A percentile compares a stretch with the other conserved stretches of the same genome.
Conservation (phyloP, 1,284 basidiomycete species). For the Stereum hirsutum region DNA sequence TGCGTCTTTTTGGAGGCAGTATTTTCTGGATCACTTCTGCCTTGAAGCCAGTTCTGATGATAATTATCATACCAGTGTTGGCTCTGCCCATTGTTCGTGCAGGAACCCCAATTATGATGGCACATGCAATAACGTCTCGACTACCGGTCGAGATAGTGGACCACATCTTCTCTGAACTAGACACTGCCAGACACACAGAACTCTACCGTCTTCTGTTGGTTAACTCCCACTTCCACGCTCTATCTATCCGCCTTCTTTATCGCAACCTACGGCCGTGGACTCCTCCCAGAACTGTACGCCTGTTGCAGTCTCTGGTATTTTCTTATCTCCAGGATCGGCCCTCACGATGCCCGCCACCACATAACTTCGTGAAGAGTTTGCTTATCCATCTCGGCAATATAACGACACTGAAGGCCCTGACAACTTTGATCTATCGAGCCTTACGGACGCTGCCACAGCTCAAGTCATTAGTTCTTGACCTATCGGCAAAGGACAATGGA, state of each 20-base stretch:
- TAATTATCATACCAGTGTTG: too few relatives aligned
- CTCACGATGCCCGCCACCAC: background rate
- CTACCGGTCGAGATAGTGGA: slow-evolving; percentile 46
- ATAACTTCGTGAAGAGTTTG: slow-evolving; percentile 32
- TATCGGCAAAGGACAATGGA: slow-evolving; percentile 26
- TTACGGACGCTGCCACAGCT: slow-evolving; percentile 31
- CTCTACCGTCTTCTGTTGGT: slow-evolving; percentile 19
- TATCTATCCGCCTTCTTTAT: slow-evolving; percentile 37
- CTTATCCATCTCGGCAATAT: slow-evolving; percentile 29
- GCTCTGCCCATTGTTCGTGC: too few relatives aligned
- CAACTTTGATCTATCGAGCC: slow-evolving; percentile 34
- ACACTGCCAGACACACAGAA: slow-evolving; percentile 14
- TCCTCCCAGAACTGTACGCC: slow-evolving; percentile 23
- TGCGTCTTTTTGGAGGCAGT: too few relatives aligned
- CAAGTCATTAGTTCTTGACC: slow-evolving; percentile 36
- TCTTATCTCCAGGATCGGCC: slow-evolving; percentile 20
- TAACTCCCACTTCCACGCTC: slow-evolving; percentile 28
- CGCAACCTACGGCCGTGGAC: slow-evolving; percentile 31
- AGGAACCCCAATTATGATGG: too few relatives aligned
- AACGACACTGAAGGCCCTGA: slow-evolving; percentile 30
- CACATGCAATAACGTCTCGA: background rate
- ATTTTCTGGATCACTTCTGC: too few relatives aligned
- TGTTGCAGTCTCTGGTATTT: slow-evolving; percentile 29
- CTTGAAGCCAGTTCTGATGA: background rate
- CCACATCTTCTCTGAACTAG: slow-evolving; percentile 28